Evolutionary conservation across 805 yeast genomes (phyloP).

Genomic region (Clavispora phyllophila): DNA sequence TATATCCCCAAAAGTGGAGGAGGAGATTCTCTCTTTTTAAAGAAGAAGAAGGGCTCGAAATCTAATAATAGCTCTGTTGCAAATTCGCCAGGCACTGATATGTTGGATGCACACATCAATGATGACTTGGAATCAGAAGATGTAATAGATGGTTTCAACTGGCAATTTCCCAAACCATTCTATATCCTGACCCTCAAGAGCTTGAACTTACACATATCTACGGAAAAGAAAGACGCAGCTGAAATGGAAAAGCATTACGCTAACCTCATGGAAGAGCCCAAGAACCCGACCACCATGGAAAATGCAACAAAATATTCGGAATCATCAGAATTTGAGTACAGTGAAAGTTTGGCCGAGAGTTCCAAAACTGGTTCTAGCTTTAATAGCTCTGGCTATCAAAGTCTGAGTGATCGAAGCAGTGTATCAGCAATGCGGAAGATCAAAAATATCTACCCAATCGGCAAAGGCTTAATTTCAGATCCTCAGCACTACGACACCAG

Average conservation of each 20-base stretch:
- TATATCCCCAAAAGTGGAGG: background rate
- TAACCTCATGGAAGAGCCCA: background rate
- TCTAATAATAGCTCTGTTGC: background rate
- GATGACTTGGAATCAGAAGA: background rate
- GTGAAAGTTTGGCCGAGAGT: background rate
- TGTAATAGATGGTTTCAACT: background rate
- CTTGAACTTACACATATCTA: slow-evolving; percentile 12
- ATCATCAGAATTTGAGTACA: background rate
- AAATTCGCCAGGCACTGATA: background rate
- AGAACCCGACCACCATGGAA: background rate
- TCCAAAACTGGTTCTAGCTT: background rate
- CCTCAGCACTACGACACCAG: slow-evolving; percentile 54
- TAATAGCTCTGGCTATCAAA: no score
- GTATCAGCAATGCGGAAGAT: slow-evolving; percentile 17
- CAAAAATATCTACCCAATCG: slow-evolving; percentile 26
- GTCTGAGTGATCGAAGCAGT: background rate
- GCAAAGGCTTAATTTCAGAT: slow-evolving; percentile 49
- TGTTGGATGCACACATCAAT: background rate
- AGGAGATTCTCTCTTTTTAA: background rate
- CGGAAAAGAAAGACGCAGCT: background rate
- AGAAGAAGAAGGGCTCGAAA: background rate
- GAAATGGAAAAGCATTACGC: background rate
- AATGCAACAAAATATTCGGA: background rate
- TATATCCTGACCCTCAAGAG: slow-evolving; percentile 28
- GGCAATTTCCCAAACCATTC: slow-evolving; percentile 29